Conservation (phyloP, 441 rosid genomes). For the Gossypium gossypioides region DNA sequence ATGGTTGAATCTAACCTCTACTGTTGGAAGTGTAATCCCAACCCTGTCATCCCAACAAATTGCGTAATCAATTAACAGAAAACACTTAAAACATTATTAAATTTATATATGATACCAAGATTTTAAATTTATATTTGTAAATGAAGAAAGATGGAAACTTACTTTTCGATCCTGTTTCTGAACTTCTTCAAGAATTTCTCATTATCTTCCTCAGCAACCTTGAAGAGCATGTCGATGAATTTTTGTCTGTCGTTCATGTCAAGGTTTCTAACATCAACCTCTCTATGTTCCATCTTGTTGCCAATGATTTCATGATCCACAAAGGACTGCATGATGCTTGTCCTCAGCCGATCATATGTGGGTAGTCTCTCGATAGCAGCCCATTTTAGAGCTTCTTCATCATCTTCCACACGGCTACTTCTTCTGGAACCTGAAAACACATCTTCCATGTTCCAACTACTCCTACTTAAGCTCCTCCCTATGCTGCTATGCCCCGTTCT, state of each 20-base stretch:
- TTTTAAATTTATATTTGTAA: neutral
- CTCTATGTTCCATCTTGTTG: conserved; percentile 22
- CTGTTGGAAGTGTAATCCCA: conserved; percentile 51
- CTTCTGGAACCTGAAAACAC: conserved; percentile 33
- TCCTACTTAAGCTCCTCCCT: conserved; percentile 45
- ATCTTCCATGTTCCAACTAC: conserved; percentile 55
- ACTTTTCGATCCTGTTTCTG: conserved; percentile 58
- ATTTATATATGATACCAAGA: too few species aligned
- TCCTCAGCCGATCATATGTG: conserved; percentile 57
- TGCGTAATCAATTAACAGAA: neutral
- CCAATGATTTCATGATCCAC: conserved; percentile 31
- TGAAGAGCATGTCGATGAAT: conserved; percentile 51
- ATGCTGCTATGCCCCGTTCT: conserved; percentile 27
- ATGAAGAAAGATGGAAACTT: neutral
- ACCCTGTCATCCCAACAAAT: conserved; percentile 22
- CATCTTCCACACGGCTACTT: conserved; percentile 38
- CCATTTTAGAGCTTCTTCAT: conserved; percentile 90
- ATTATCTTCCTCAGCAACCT: conserved; percentile 66
- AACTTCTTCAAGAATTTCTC: conserved; percentile 49
- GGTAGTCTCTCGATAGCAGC: conserved; percentile 83
- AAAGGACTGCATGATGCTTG: conserved; percentile 43
- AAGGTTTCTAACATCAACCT: conserved; percentile 60
- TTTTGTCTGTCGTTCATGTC: conserved; percentile 45
- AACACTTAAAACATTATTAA: neutral
- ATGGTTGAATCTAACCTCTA: conserved; percentile 41